Conservation (phyloP, 129 eudicot species). For the Pulicaria dysenterica region DNA sequence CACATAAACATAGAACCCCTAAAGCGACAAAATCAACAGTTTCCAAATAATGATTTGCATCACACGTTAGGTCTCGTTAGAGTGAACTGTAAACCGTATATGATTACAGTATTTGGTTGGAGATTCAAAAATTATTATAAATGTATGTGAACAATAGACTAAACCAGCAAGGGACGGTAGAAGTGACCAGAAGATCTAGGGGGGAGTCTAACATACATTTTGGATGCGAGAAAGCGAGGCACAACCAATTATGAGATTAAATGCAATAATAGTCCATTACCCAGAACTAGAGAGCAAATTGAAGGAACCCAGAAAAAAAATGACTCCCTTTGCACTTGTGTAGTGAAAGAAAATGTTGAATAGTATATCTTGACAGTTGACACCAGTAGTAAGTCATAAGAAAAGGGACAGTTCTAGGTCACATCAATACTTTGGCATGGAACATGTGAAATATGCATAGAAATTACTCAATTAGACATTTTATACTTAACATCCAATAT, state of each 20-base stretch:
- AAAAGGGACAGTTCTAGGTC: not conserved
- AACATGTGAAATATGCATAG: not conserved
- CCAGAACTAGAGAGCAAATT: not conserved
- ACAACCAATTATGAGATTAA: not conserved
- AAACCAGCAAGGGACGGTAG: too few relatives aligned
- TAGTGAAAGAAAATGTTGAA: not conserved
- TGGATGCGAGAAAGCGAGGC: not conserved
- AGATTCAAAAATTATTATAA: too few relatives aligned
- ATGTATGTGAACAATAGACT: too few relatives aligned
- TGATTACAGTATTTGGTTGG: too few relatives aligned
- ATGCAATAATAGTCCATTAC: not conserved
- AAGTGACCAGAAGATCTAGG: too few relatives aligned
- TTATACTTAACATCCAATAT: not conserved
- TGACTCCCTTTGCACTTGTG: not conserved
- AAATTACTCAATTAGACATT: not conserved
- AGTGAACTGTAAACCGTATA: not conserved
- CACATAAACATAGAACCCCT: not conserved
- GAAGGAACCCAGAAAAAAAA: not conserved
- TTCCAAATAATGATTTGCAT: too few relatives aligned
- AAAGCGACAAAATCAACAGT: not conserved
- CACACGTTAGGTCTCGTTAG: too few relatives aligned
- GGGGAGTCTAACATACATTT: not conserved
- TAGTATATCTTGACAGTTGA: not conserved
- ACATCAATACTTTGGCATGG: conserved; percentile 1
- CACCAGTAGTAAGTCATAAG: not conserved